These are phyloP conservation scores for Ceratocystis colombiana DNA, from an alignment of 2,329 filamentous ascomycete species.

Conservation along the genomic window DNA sequence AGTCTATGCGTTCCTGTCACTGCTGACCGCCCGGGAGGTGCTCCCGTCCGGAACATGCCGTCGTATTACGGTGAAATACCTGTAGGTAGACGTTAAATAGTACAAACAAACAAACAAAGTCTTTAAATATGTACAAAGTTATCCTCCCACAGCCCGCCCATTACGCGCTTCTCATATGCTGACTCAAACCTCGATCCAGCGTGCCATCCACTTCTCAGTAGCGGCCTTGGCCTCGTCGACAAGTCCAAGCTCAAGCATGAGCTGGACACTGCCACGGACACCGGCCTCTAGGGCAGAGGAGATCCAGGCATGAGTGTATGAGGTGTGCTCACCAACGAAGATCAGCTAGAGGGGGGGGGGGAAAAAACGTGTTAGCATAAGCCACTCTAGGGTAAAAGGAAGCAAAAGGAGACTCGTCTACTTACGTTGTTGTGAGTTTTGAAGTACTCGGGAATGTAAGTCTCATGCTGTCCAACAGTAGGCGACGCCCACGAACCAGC, in stretches of 20 bases:
- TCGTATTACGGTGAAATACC: no score
- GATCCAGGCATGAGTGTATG: constrained; percentile 63
- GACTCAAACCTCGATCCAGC: constrained; percentile 46
- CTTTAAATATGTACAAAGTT: neutral
- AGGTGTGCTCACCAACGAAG: constrained; percentile 59
- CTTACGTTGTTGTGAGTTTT: constrained; percentile 39
- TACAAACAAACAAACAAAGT: no score
- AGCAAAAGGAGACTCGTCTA: neutral
- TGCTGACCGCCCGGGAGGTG: no score
- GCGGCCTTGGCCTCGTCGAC: constrained; percentile 60
- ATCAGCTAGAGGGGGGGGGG: constrained; percentile 40
- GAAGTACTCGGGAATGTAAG: constrained; percentile 64
- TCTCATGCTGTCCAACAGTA: constrained; percentile 52
- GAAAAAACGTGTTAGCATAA: neutral
- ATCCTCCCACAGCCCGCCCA: no score
- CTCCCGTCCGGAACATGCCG: no score
- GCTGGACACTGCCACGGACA: constrained; percentile 53
- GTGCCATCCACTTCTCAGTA: constrained; percentile 56
- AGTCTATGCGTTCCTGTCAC: no score
- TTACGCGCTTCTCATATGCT: neutral
- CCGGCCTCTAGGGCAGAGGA: constrained; percentile 57
- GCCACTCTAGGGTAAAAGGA: neutral
- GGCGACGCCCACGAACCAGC: constrained; percentile 54
- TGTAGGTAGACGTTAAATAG: no score
- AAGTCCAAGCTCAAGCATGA: constrained; percentile 52